These are phyloP conservation scores for Vanrija humicola DNA, from an alignment of 1,284 basidiomycete genomes.

Conservation along the genomic window DNA sequence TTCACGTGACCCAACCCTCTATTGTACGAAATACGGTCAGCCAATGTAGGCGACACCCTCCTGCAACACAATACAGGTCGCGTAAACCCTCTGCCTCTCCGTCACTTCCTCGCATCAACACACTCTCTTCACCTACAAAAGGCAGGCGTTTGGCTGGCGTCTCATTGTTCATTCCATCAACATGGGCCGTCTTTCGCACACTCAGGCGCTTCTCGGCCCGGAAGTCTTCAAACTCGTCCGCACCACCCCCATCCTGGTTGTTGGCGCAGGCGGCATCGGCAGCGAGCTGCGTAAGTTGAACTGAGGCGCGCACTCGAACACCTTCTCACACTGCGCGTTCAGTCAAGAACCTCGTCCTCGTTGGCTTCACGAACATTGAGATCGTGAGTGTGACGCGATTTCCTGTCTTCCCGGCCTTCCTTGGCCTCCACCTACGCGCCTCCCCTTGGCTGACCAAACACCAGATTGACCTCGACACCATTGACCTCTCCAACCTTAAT, in stretches of 20 bases:
- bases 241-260: slow-evolving; percentile 73
- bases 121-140: no score
- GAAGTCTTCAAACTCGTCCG: slow-evolving; percentile 56
- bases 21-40: no score
- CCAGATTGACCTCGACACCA: slow-evolving; percentile 93
- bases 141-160: no score
- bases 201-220: slow-evolving; percentile 63
- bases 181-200: slow-evolving; percentile 37
- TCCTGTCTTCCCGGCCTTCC: background rate
- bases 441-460: slow-evolving; percentile 5
- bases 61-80: no score
- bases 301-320: background rate
- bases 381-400: slow-evolving; percentile 43
- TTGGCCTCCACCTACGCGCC: background rate
- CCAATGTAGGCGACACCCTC: no score
- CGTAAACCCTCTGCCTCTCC: no score
- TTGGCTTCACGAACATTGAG: slow-evolving; percentile 89
- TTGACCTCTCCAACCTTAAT: slow-evolving; percentile 97
- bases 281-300: slow-evolving; percentile 79
- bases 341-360: slow-evolving; percentile 95
- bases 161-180: background rate
- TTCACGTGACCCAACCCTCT: no score
- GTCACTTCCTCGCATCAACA: no score
- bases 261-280: slow-evolving; percentile 94
- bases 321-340: background rate